These are phyloP conservation scores for Paraurostyla sp. DNA, from an alignment of 73 alveolate species.

Conservation along the genomic window DNA sequence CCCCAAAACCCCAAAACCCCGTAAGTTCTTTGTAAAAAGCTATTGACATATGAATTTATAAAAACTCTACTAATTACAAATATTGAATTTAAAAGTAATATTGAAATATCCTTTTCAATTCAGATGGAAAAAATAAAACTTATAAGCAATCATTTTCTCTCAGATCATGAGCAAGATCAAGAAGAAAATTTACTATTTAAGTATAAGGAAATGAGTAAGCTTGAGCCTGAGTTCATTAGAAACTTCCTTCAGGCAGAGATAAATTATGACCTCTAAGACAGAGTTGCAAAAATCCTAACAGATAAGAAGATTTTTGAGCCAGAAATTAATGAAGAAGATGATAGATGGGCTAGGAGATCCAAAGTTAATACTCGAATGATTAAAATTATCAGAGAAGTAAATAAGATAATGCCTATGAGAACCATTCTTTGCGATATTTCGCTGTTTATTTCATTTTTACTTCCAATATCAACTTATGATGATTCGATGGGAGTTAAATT, in stretches of 20 bases:
- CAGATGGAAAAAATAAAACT: not conserved
- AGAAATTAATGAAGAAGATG: slow-evolving; percentile 45
- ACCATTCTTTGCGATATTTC: not conserved
- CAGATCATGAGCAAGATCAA: not conserved
- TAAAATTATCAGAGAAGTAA: not conserved
- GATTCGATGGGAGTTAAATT: slow-evolving; percentile 54
- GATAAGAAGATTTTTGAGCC: slow-evolving; percentile 11
- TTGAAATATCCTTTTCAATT: too few relatives aligned
- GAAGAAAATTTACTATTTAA: not conserved
- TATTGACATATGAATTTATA: too few relatives aligned
- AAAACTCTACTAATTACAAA: too few relatives aligned
- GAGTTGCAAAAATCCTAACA: not conserved
- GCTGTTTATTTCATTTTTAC: not conserved
- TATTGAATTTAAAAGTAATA: too few relatives aligned
- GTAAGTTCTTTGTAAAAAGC: too few relatives aligned
- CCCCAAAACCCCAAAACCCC: too few relatives aligned
- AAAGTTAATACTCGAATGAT: slow-evolving; percentile 3
- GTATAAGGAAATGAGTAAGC: slow-evolving; percentile 9
- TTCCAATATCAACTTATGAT: slow-evolving; percentile 9
- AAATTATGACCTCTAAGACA: not conserved
- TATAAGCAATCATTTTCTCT: not conserved
- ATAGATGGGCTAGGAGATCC: slow-evolving; percentile 15
- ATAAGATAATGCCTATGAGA: slow-evolving; percentile 30
- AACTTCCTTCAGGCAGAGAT: not conserved
- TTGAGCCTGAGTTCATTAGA: slow-evolving; percentile 26